phyloP scores from a whole-genome alignment of 176 grass and related monocot genomes.

The Alopecurus myosuroides region DNA sequence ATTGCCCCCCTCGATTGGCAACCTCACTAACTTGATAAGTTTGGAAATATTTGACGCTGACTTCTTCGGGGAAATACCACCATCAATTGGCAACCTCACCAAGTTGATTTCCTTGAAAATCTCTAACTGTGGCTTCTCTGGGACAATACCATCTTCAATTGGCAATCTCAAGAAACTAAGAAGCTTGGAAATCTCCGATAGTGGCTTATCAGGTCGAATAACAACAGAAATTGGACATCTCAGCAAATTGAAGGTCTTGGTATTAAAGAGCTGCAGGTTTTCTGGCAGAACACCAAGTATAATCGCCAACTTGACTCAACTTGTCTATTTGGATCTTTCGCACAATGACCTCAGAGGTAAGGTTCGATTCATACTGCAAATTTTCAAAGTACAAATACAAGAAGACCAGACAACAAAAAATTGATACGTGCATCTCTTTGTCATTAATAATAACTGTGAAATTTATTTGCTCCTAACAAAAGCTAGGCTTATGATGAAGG shows the following conservation, averaged over 20 bases:
- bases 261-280: background rate
- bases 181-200: background rate
- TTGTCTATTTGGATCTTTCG: conserved; percentile 27
- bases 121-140: background rate
- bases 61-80: background rate
- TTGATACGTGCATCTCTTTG: too few species aligned
- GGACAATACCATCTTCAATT: background rate
- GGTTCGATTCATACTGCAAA: background rate
- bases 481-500: too few species aligned
- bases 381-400: too few species aligned
- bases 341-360: conserved; percentile 13
- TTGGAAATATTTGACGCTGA: background rate
- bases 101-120: conserved; percentile 3
- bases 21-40: background rate
- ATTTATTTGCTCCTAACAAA: too few species aligned
- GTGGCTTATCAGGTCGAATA: background rate
- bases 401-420: too few species aligned
- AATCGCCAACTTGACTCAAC: conserved; percentile 14
- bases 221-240: background rate
- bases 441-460: too few species aligned
- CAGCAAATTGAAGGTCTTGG: background rate
- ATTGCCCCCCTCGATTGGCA: background rate
- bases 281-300: conserved; percentile 12
- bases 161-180: background rate
- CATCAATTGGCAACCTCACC: background rate